Conservation (phyloP, 345 rosid genomes). For the Acer yangbiense region DNA sequence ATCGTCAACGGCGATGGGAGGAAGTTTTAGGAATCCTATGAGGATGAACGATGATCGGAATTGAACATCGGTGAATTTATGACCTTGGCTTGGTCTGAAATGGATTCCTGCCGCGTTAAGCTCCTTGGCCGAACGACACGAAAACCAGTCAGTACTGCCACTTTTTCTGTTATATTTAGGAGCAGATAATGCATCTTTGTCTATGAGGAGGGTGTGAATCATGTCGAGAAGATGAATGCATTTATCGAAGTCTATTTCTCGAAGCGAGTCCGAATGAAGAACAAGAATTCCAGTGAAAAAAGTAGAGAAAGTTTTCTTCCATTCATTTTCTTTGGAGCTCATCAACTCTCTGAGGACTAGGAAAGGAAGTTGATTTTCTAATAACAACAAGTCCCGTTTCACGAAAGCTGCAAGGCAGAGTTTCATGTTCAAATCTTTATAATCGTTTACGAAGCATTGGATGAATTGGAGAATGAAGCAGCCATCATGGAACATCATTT, state of each 20-base stretch:
- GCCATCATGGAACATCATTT: constrained; percentile 21
- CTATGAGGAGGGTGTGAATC: neutral
- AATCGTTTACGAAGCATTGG: neutral
- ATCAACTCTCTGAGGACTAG: constrained; percentile 8
- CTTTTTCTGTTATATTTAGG: neutral
- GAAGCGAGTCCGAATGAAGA: too few relatives aligned
- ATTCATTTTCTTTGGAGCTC: too few relatives aligned
- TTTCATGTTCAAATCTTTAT: neutral
- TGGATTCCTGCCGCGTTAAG: constrained; percentile 12
- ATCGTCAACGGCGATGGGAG: neutral
- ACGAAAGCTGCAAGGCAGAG: neutral
- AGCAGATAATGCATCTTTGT: neutral
- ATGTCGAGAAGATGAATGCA: constrained; percentile 15
- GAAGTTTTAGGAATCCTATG: constrained; percentile 1
- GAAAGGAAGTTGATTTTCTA: constrained; percentile 34
- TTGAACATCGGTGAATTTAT: neutral
- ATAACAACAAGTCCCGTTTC: constrained; percentile 24
- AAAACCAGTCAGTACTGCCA: neutral
- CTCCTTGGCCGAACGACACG: neutral
- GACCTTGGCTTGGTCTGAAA: neutral
- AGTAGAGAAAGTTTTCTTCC: too few relatives aligned
- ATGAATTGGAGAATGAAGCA: neutral
- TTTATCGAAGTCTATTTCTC: neutral
- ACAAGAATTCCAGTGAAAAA: too few relatives aligned
- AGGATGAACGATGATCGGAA: neutral